A percentile compares a stretch with the other conserved stretches of the same genome.
Conservation (phyloP, 345 rosid species). For the Excoecaria cochinchinensis region DNA sequence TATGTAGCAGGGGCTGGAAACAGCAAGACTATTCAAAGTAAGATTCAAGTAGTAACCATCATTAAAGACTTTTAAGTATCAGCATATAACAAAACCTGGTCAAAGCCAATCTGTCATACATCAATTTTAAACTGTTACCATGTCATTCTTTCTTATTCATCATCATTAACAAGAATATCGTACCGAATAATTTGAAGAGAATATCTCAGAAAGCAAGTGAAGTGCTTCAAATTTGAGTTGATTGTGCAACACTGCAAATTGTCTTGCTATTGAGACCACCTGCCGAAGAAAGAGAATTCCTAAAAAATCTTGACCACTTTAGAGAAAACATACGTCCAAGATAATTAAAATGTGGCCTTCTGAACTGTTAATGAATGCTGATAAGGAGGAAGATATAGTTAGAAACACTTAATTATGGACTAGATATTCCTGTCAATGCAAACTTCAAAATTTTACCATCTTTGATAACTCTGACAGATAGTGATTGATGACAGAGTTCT, state of each 20-base stretch:
- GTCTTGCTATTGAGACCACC: constrained; percentile 61
- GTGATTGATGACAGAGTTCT: too few species aligned
- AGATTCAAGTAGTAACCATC: neutral
- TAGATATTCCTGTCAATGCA: too few species aligned
- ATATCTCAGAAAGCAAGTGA: constrained; percentile 67
- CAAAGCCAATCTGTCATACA: neutral
- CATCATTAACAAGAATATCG: constrained; percentile 13
- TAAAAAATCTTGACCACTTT: neutral
- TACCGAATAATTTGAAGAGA: constrained; percentile 61
- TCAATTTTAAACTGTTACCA: neutral
- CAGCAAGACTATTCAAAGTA: constrained; percentile 9
- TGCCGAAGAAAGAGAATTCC: constrained; percentile 24
- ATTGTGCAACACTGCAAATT: constrained; percentile 79
- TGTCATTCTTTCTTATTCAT: constrained; percentile 5
- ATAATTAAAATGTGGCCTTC: neutral
- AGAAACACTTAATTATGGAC: too few species aligned
- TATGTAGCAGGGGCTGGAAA: constrained; percentile 58
- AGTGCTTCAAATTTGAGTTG: constrained; percentile 81
- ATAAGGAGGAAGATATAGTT: too few species aligned
- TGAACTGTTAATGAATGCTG: too few species aligned
- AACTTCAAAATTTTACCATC: too few species aligned
- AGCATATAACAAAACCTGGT: neutral
- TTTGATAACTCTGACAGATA: too few species aligned
- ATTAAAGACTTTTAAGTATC: too few species aligned
- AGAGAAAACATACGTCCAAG: neutral